Evolutionary conservation across 352 stramenopile species (phyloP), one percentile per base, ranked within the genome.

Genomic region (Phytopythium oedochilum): DNA sequence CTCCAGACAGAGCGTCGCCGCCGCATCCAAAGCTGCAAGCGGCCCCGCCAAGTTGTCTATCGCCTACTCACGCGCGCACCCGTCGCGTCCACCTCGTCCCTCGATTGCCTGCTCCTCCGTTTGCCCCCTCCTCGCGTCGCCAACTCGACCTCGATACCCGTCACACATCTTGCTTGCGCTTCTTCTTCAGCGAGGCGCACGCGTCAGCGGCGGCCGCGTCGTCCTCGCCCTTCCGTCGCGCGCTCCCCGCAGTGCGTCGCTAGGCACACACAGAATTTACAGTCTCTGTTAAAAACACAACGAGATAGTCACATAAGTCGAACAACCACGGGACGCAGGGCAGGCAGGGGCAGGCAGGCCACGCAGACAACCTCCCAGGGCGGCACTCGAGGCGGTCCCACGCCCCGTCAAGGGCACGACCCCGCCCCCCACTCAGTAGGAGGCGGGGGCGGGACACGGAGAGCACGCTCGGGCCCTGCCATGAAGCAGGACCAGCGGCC

Each of bases 261-360:
- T 92, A 87, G 70, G 76, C 72, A 92, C 78, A 89, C 67, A 89
- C 82, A 92, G 80, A 89, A 89, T 92, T 92, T 53, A 92, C 79
- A 92, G 77, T 82, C 90, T 90, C 83, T 92, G 83, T 92, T 92
- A 92, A 90, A 73, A 86, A 86, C 71, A 92, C 70, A 91, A 87
- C 71, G 88, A 67, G 69, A 92, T 87, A 89, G 55, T 83, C 66
- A 68, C 68, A 92, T 90, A 89, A 90, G 80, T 92, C 78, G 78
- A 88, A 82, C 77, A 80, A 80, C 73, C 64, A 72, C 68, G 73
- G 65, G 75, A 64, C 31, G 47, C n/a, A 29, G 29, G 45, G 22
- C 22, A 29, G 46, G 69, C 66, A 65, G 32, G 46, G 46, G 69
- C 66, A 65, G 58, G 55, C 59, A 74, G 52, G 68, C 71, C 72